Base-by-base conservation (phyloP, 2,329 filamentous ascomycete genomes). In the Geosmithia putterillii region DNA sequence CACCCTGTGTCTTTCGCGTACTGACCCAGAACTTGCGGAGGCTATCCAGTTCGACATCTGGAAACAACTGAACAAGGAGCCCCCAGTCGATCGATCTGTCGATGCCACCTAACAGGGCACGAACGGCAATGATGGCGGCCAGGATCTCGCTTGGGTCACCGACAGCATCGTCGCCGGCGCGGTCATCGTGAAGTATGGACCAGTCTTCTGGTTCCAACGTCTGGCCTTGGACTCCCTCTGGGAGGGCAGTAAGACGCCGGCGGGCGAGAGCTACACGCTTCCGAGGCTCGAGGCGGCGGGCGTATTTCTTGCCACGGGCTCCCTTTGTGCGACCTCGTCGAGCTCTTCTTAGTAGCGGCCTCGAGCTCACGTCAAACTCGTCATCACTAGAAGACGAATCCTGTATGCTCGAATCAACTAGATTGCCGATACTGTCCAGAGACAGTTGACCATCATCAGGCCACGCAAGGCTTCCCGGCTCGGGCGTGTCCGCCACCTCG, bases 11-110 rank as follows among this genome's bases (percentile, higher is more conserved):
- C 47, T 71, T 70, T 21, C 64, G 65, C n/a, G 72, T 57, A 23
- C 57, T 59, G 2, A 64, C 60, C 78, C 79, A 83, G 44, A 73
- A 73, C 41, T 67, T 70, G 19, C 68, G 69, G 34, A 83, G 57
- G 12, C 64, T 65, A 22, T 65, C 68, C 12, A 76, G 59, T 5
- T 67, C 70, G 42, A 69, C 64, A 14, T 66, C 62, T 1, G 75
- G 78, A 51, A 78, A 81, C 14, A 77, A 56, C 19, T 66, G 66
- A 50, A 73, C 57, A 45, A 81, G 60, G 36, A 81, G 51, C 9
- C 76, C 76, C 70, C 77, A 81, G 50, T 83, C 79, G 19, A 79
- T 64, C 2, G 66, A 62, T 50, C 73, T 69, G 48, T 77, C 73
- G 10, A 77, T 64, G 7, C 79, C 79, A 9, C 79, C 79, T 7